These are phyloP conservation scores for Penicillium cataractarum DNA, from an alignment of 495 filamentous ascomycete genomes.

Conservation along the genomic window DNA sequence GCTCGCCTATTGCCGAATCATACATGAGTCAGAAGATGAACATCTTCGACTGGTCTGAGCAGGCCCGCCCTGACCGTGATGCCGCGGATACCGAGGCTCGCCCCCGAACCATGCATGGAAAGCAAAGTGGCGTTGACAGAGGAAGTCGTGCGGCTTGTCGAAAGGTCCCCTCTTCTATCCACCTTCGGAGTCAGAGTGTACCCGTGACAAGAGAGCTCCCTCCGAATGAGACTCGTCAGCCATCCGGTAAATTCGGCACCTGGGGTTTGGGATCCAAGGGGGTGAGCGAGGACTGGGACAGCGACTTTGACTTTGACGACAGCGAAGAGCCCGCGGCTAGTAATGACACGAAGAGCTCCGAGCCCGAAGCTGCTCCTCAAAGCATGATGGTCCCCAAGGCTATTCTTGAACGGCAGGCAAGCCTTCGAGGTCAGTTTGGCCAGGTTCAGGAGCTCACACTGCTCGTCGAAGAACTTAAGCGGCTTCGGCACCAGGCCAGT, in stretches of 20 bases:
- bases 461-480: slow-evolving; percentile 79
- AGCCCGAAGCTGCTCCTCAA: slow-evolving; percentile 28
- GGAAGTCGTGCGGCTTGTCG: slow-evolving; percentile 76
- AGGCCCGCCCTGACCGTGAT: slow-evolving; percentile 57
- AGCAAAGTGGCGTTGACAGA: slow-evolving; percentile 72
- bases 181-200: slow-evolving; percentile 95
- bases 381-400: slow-evolving; percentile 78
- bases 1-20: slow-evolving; percentile 22
- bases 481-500: slow-evolving; percentile 63
- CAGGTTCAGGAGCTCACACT: slow-evolving; percentile 84
- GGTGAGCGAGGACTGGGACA: slow-evolving; percentile 82
- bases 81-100: slow-evolving; percentile 59
- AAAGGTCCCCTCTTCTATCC: slow-evolving; percentile 73
- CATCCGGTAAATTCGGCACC: slow-evolving; percentile 80
- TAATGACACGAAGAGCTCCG: slow-evolving; percentile 31
- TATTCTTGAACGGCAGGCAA: slow-evolving; percentile 83
- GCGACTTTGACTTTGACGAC: slow-evolving; percentile 78
- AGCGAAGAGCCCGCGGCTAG: slow-evolving; percentile 37
- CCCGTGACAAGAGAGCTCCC: slow-evolving; percentile 73
- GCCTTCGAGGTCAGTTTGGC: slow-evolving; percentile 81
- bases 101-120: slow-evolving; percentile 89
- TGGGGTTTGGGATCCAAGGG: slow-evolving; percentile 86
- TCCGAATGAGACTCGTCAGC: slow-evolving; percentile 57
- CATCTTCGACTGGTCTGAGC: slow-evolving; percentile 89
- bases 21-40: slow-evolving; percentile 40